Evolutionary conservation across 2,329 filamentous ascomycete genomes (phyloP), one percentile per base, ranked within the genome.

Genomic region (Epichloe gansuensis): DNA sequence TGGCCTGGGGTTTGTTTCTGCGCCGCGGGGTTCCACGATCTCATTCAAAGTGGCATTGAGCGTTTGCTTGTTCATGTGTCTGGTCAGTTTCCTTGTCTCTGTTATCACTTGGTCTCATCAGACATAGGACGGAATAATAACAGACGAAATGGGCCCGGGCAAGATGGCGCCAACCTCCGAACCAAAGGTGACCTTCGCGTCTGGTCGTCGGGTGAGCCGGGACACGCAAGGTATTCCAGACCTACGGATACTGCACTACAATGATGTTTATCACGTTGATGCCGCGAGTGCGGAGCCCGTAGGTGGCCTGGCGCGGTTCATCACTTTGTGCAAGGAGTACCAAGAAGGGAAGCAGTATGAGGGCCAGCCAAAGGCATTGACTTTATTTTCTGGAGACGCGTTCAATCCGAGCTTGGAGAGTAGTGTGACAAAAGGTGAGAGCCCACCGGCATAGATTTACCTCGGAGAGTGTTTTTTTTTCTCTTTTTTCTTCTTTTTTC

Each of bases 241-340:
- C 64, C 70, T 95, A 49, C 82, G 89, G n/a, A 69, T 95, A 51
- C 66, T 95, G 35, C 90, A 95, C 70, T 95, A 85, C 74, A 95
- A 95, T 68, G 89, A 96, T 69, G 89, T 95, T 54, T 95, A 95
- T 67, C 90, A 95, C 61, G 79, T 95, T 51, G 89, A 95, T 59
- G 64, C 69, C 2, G 74, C 75, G 2, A 89, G 87, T 27, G 81
- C 85, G 15, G 88, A 95, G 63, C 90, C 90, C 1, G 81, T 89
- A 2, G 90, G 90, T 31, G 90, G 90, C 17, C 77, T 86, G 42
- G 75, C 87, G 34, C 78, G 90, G 47, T 95, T 96, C 69, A 83
- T 93, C 64, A 84, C 82, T 3, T 71, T 93, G 27, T 75, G 84
- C 57, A 82, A 88, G 54, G 76, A 90, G 65, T 95, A 95, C 63